Percentiles rank a stretch among this genome's conserved stretches.
These are phyloP conservation scores for Austroboletus novae-zelandiae DNA, from an alignment of 1,284 basidiomycete species.

Conservation along the genomic window DNA sequence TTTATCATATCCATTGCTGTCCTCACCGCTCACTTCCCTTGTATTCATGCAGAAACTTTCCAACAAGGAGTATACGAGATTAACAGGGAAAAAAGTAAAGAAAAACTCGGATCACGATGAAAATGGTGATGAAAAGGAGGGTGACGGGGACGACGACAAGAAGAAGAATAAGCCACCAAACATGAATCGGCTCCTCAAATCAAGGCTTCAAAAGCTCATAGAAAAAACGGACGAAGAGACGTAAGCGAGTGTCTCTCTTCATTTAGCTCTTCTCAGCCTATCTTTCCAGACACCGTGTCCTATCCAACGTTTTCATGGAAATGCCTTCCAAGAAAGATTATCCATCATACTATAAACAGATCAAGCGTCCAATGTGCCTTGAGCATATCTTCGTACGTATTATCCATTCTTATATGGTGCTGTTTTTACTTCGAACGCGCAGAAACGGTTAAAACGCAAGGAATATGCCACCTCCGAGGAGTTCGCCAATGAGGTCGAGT, in stretches of 20 bases:
- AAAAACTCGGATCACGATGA: slow-evolving; percentile 44
- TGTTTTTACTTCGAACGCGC: slow-evolving; percentile 7
- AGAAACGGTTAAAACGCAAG: slow-evolving; percentile 78
- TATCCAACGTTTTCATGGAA: slow-evolving; percentile 80
- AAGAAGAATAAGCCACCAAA: slow-evolving; percentile 60
- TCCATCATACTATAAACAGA: slow-evolving; percentile 83
- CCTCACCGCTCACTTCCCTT: slow-evolving; percentile 6
- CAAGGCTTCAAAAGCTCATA: slow-evolving; percentile 65
- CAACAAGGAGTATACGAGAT: slow-evolving; percentile 59
- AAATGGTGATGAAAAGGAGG: slow-evolving; percentile 40
- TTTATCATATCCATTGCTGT: not conserved
- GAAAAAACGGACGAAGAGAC: slow-evolving; percentile 67
- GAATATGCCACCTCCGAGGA: slow-evolving; percentile 64
- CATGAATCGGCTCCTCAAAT: slow-evolving; percentile 60
- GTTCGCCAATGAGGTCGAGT: slow-evolving; percentile 84
- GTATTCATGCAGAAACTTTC: slow-evolving; percentile 55
- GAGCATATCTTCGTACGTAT: slow-evolving; percentile 73
- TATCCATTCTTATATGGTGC: slow-evolving; percentile 1
- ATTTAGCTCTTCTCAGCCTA: slow-evolving; percentile 2
- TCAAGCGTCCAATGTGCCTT: slow-evolving; percentile 81
- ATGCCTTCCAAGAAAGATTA: slow-evolving; percentile 79
- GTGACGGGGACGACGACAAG: slow-evolving; percentile 41
- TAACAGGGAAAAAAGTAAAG: slow-evolving; percentile 47
- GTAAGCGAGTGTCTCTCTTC: slow-evolving; percentile 12
- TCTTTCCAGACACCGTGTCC: slow-evolving; percentile 55